Evolutionary conservation across 2,329 filamentous ascomycete species (phyloP).

Genomic region (Tolypocladium capitatum): DNA sequence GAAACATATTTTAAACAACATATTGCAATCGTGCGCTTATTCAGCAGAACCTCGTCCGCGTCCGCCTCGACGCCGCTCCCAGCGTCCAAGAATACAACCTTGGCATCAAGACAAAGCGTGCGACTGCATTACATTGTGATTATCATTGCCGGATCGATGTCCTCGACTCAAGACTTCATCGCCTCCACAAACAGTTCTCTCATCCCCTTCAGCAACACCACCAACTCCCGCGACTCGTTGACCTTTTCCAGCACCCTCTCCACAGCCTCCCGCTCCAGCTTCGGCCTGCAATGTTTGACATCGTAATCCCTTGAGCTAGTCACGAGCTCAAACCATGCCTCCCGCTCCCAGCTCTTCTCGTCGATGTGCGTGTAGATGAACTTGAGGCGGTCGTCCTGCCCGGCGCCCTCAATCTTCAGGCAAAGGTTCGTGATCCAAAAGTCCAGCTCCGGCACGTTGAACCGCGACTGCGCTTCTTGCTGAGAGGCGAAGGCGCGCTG

Average conservation of each 20-base stretch:
- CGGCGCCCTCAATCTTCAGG: slow-evolving; percentile 78
- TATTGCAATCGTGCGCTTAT: background rate
- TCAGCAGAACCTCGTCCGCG: background rate
- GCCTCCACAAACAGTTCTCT: slow-evolving; percentile 61
- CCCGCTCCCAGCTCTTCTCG: slow-evolving; percentile 74
- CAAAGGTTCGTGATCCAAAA: slow-evolving; percentile 94
- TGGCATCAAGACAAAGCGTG: background rate
- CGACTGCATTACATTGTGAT: too few relatives aligned
- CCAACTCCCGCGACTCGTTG: slow-evolving; percentile 68
- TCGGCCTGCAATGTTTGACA: slow-evolving; percentile 68
- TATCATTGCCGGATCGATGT: background rate
- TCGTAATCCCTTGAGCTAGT: slow-evolving; percentile 75
- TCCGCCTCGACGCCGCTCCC: background rate
- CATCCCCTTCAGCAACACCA: slow-evolving; percentile 67
- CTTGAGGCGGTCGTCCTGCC: slow-evolving; percentile 70
- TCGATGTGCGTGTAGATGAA: slow-evolving; percentile 83
- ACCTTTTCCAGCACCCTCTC: slow-evolving; percentile 65
- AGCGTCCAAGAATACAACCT: background rate
- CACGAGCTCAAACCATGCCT: slow-evolving; percentile 87
- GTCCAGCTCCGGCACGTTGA: slow-evolving; percentile 85
- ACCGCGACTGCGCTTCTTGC: slow-evolving; percentile 69
- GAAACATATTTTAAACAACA: background rate
- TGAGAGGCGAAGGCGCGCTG: slow-evolving; percentile 60
- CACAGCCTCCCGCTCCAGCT: slow-evolving; percentile 65
- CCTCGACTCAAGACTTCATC: slow-evolving; percentile 34